Evolutionary conservation across 202 grass and related monocot species (phyloP), one percentile per base, ranked within the genome.

Genomic region (Panicum hallii): DNA sequence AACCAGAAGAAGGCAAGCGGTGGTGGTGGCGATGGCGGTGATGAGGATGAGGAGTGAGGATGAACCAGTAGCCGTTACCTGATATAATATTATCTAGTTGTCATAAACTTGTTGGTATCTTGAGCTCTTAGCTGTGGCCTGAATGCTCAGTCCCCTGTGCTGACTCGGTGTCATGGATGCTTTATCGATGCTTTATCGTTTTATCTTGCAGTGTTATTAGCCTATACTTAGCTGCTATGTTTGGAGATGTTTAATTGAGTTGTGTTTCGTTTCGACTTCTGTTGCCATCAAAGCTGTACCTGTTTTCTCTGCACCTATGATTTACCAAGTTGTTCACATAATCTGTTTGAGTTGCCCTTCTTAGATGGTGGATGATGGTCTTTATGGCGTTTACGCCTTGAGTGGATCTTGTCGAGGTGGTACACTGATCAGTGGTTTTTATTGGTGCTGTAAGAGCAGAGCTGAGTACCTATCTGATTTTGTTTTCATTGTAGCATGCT

Each of bases 11-110:
- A 85, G 7, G 88, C 90, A 19, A 92, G 76, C 0, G 74, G 89
- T 1, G 87, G 77, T 3, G 90, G 88, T 0, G 86, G 74, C 0
- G 90, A 55, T 2, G 93, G 85, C 22, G 93, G 87, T 30, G 93
- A 92, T 0, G 93, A 93, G 30, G 90, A 95, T 22, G 91, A 88
- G 81, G 86, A 82, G 74, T 91, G 81, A 83, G 8, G 63, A 70
- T 26, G 72, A 60, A 70, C 70, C 32, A 72, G 69, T 65, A 90
- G 80, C 62, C 16, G 11, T 50, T 61, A n/a, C 70, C 85, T 64
- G 44, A 79, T 75, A 76, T 82, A 45, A 78, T 82, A 67, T 67
- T 68, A 78, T 86, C 48, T 42, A 72, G 71, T 83, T 22, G 10
- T 79, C 79, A 63, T 82, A 54, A 79, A 81, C 48, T 58, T 84